These are phyloP conservation scores for Helminthosporium solani DNA, from an alignment of 2,329 filamentous ascomycete species.

Conservation along the genomic window DNA sequence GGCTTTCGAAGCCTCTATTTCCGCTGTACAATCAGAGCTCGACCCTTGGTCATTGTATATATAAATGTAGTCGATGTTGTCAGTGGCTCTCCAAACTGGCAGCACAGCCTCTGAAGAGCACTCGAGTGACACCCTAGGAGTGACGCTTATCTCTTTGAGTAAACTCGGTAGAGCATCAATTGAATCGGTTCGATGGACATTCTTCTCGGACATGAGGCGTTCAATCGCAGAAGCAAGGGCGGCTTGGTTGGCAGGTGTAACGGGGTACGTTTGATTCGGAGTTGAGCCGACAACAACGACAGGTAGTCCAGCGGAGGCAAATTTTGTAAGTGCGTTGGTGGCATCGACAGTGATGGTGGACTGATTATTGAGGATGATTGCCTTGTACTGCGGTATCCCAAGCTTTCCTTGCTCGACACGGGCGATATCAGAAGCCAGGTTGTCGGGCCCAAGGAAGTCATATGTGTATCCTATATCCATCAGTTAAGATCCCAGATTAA, in stretches of 20 bases:
- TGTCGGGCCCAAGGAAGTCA: conserved; percentile 50
- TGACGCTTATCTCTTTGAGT: too few relatives aligned
- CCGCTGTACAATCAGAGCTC: too few relatives aligned
- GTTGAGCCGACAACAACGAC: conserved; percentile 39
- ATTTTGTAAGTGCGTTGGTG: conserved; percentile 38
- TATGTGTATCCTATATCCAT: too few relatives aligned
- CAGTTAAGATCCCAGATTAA: too few relatives aligned
- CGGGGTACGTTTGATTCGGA: conserved; percentile 6
- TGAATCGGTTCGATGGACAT: conserved; percentile 12
- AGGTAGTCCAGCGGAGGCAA: conserved; percentile 44
- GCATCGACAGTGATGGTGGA: conserved; percentile 38
- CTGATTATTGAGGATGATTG: conserved; percentile 39
- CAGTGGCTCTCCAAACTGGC: conserved; percentile 22
- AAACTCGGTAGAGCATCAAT: too few relatives aligned
- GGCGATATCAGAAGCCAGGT: conserved; percentile 45
- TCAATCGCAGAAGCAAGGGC: conserved; percentile 2
- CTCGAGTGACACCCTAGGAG: too few relatives aligned
- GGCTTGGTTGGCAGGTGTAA: not conserved
- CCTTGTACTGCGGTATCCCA: conserved; percentile 44
- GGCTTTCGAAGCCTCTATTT: too few relatives aligned
- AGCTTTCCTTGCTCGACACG: conserved; percentile 41
- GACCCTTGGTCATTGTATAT: conserved; percentile 49
- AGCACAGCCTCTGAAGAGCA: too few relatives aligned
- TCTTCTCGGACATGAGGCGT: conserved; percentile 4
- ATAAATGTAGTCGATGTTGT: conserved; percentile 40